A percentile compares a stretch with the other conserved stretches of the same genome.
These are phyloP conservation scores for Cardamine resedifolia DNA, from an alignment of 345 rosid species.

Conservation along the genomic window DNA sequence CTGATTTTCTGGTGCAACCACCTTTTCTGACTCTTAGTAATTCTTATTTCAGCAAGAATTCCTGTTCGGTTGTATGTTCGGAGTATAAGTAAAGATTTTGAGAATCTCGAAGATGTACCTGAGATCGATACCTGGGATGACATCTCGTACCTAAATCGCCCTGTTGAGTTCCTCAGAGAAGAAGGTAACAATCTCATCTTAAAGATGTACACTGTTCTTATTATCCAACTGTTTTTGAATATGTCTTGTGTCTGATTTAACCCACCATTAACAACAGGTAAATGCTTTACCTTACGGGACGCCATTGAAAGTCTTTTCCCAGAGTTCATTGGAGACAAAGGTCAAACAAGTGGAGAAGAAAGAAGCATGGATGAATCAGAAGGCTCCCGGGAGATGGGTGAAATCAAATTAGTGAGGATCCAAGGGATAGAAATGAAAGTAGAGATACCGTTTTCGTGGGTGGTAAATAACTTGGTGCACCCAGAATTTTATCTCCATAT, in stretches of 20 bases:
- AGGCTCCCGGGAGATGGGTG: slow-evolving; percentile 30
- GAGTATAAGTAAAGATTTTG: slow-evolving; percentile 53
- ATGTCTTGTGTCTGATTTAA: slow-evolving; percentile 8
- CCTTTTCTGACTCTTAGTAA: background rate
- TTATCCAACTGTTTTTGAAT: slow-evolving; percentile 3
- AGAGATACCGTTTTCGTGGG: slow-evolving; percentile 93
- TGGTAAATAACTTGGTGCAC: slow-evolving; percentile 75
- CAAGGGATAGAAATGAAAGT: slow-evolving; percentile 83
- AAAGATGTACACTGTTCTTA: slow-evolving; percentile 1
- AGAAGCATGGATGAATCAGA: slow-evolving; percentile 7
- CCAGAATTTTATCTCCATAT: slow-evolving; percentile 86
- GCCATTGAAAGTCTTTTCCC: slow-evolving; percentile 71
- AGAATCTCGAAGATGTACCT: slow-evolving; percentile 65
- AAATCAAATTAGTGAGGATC: slow-evolving; percentile 70
- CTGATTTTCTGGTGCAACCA: background rate
- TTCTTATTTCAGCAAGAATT: slow-evolving; percentile 66
- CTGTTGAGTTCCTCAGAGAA: slow-evolving; percentile 65
- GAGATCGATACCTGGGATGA: slow-evolving; percentile 79
- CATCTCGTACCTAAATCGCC: slow-evolving; percentile 70
- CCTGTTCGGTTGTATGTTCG: slow-evolving; percentile 80
- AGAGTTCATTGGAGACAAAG: slow-evolving; percentile 38
- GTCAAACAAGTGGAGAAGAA: slow-evolving; percentile 41
- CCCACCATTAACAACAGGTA: slow-evolving; percentile 50
- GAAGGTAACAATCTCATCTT: slow-evolving; percentile 47
- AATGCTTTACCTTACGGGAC: slow-evolving; percentile 60